Evolutionary conservation across 2,329 filamentous ascomycete species (phyloP).

Genomic region (Colletotrichum sp.): DNA sequence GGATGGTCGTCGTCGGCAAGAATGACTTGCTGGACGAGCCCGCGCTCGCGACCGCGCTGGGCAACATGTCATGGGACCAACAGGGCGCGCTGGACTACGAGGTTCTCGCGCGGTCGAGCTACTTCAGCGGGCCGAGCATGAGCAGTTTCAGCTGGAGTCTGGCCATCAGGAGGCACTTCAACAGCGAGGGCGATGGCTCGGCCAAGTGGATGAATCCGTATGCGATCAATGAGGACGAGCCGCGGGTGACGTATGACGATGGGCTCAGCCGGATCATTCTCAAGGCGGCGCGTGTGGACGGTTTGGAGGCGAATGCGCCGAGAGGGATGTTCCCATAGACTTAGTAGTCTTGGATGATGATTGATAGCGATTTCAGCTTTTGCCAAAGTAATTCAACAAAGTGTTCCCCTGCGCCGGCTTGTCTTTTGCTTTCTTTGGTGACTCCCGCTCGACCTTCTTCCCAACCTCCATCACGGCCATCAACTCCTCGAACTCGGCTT

Average conservation of each 20-base stretch:
- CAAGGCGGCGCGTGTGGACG: background rate
- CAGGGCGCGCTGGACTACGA: background rate
- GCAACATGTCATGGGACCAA: background rate
- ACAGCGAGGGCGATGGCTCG: background rate
- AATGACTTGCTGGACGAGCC: background rate
- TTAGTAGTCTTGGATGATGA: background rate
- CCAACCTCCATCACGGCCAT: slow-evolving; percentile 63
- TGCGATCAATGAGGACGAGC: background rate
- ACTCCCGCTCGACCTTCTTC: slow-evolving; percentile 47
- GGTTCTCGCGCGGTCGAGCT: background rate
- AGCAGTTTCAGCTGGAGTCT: background rate
- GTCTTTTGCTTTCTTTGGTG: slow-evolving; percentile 26
- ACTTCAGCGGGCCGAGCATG: background rate
- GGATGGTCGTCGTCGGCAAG: background rate
- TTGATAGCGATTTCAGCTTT: slow-evolving; percentile 21
- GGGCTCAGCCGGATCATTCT: background rate
- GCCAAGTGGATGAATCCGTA: background rate
- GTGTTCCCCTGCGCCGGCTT: slow-evolving; percentile 56
- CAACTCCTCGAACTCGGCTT: slow-evolving; percentile 68
- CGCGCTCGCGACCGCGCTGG: background rate
- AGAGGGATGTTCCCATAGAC: background rate
- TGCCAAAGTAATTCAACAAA: slow-evolving; percentile 59
- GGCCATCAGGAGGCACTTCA: background rate
- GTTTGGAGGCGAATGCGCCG: background rate
- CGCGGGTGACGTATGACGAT: background rate